phyloP scores from a whole-genome alignment of 768 basidiomycete genomes.

The Trametes punicea region DNA sequence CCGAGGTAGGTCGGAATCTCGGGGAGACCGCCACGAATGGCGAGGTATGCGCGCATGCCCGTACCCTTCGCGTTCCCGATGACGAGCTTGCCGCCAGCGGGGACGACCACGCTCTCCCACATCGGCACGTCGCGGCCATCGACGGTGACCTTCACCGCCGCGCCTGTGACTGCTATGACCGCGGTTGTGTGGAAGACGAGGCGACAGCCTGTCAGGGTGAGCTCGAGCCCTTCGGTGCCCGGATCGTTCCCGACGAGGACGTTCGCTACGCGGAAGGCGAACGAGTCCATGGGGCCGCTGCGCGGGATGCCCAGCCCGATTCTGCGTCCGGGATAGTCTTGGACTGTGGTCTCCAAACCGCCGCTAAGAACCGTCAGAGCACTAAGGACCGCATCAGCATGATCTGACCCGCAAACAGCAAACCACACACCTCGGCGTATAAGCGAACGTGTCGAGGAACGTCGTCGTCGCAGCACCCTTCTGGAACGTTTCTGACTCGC shows the following conservation, averaged over 20 bases:
- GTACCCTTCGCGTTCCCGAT: constrained; percentile 32
- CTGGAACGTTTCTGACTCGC: constrained; percentile 36
- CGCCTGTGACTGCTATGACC: constrained; percentile 57
- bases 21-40: constrained; percentile 59
- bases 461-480: constrained; percentile 45
- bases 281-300: constrained; percentile 61
- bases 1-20: constrained; percentile 53
- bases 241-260: constrained; percentile 51
- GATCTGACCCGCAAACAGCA: background rate
- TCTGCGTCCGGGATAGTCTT: constrained; percentile 53
- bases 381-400: constrained; percentile 22
- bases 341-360: constrained; percentile 55
- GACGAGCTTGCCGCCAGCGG: constrained; percentile 40
- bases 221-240: constrained; percentile 53
- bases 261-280: constrained; percentile 56
- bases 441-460: constrained; percentile 45
- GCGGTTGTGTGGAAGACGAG: constrained; percentile 48
- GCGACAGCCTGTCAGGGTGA: constrained; percentile 44
- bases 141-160: constrained; percentile 39
- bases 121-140: constrained; percentile 37
- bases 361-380: constrained; percentile 52
- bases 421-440: constrained; percentile 37
- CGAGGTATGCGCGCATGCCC: constrained; percentile 56
- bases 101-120: constrained; percentile 51
- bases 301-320: constrained; percentile 57